Percentiles rank a stretch among this genome's conserved stretches.
Evolutionary conservation across 1,284 basidiomycete genomes (phyloP).

Genomic region (Austroboletus novae-zelandiae): DNA sequence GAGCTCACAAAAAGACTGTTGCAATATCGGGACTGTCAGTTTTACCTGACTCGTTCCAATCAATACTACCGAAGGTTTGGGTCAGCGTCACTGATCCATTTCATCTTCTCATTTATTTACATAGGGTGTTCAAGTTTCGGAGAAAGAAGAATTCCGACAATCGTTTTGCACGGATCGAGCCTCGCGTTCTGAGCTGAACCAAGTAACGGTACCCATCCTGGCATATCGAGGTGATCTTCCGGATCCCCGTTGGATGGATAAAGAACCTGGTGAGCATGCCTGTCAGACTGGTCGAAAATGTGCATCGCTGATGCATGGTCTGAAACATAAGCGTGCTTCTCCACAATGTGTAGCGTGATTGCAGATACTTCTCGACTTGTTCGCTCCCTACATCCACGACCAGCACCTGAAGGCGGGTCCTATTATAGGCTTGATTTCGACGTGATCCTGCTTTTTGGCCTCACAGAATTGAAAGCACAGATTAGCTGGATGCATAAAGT

Average conservation of each 20-base stretch:
- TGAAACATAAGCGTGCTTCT: conserved; percentile 7
- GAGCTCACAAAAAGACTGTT: conserved; percentile 10
- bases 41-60: conserved; percentile 25
- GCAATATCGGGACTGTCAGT: conserved; percentile 13
- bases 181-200: neutral
- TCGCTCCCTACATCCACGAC: neutral
- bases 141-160: conserved; percentile 30
- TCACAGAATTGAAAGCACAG: conserved; percentile 19
- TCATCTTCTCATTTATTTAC: neutral
- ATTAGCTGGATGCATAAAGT: conserved; percentile 21
- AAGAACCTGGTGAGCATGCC: conserved; percentile 10
- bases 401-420: neutral
- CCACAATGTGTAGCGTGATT: conserved; percentile 6
- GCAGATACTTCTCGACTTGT: conserved; percentile 12
- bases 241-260: conserved; percentile 19
- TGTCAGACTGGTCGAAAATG: too few relatives aligned
- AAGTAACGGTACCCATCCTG: conserved; percentile 4
- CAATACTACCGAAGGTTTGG: conserved; percentile 32
- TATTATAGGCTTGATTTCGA: conserved; percentile 7
- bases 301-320: neutral
- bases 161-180: neutral
- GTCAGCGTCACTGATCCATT: neutral
- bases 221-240: conserved; percentile 14
- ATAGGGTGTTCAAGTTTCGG: conserved; percentile 32
- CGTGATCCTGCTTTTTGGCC: conserved; percentile 16